Evolutionary conservation across 208 protist species (phyloP).

Genomic region (Acanthamoeba lenticulata): DNA sequence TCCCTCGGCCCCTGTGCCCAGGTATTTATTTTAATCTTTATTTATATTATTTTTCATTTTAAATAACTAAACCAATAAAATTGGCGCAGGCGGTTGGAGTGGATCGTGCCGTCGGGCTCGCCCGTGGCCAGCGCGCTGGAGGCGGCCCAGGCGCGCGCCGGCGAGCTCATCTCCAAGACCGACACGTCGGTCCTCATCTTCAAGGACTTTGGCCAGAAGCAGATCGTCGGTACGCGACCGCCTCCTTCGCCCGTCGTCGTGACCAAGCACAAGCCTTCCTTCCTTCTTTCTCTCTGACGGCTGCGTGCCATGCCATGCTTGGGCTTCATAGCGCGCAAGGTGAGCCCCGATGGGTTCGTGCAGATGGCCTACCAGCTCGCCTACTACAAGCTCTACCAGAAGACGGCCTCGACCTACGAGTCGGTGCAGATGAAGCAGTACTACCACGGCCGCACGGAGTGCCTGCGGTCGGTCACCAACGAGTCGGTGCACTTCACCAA

Average conservation of each 20-base stretch:
- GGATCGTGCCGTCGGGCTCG: neutral
- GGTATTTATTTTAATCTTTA: neutral
- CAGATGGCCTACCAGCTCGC: conserved; percentile 70
- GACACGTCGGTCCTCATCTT: neutral
- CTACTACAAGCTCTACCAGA: conserved; percentile 48
- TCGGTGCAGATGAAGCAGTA: conserved; percentile 52
- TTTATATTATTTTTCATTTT: neutral
- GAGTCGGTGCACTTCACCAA: conserved; percentile 57
- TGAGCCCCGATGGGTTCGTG: conserved; percentile 67
- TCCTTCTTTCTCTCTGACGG: too few relatives aligned
- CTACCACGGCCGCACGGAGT: conserved; percentile 64
- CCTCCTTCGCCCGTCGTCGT: neutral
- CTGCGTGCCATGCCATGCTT: neutral
- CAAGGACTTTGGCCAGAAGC: conserved; percentile 17
- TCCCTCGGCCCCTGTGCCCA: neutral
- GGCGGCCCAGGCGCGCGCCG: neutral
- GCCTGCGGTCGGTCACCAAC: conserved; percentile 55
- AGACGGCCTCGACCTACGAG: conserved; percentile 62
- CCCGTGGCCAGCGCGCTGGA: neutral
- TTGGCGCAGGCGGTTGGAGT: neutral
- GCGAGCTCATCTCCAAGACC: neutral
- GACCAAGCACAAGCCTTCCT: neutral
- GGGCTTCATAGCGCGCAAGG: conserved; percentile 5
- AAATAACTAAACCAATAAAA: too few relatives aligned
- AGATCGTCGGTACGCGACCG: neutral